Conservation (phyloP, 306 rosid species). For the Cucurbita argyrosperma region DNA sequence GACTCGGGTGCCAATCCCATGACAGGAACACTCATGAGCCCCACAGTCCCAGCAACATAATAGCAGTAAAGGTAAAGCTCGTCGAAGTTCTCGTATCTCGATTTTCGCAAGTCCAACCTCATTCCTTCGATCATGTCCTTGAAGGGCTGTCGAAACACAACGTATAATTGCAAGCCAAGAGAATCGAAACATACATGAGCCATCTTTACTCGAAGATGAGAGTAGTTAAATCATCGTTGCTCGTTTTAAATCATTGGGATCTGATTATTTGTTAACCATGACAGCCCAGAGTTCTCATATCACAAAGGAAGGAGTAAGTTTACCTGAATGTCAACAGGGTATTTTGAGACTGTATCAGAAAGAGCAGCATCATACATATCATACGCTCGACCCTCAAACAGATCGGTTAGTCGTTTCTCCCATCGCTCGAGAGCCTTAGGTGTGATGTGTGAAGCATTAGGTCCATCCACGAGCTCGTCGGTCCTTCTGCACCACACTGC, state of each 20-base stretch:
- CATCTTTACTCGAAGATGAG: no score
- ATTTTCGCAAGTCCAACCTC: slow-evolving; percentile 74
- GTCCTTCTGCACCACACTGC: slow-evolving; percentile 98
- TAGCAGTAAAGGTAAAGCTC: slow-evolving; percentile 94
- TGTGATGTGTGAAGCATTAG: slow-evolving; percentile 86
- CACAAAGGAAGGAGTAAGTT: background rate
- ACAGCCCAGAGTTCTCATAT: background rate
- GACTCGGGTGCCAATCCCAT: slow-evolving; percentile 82
- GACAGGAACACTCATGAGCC: slow-evolving; percentile 98
- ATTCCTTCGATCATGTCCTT: slow-evolving; percentile 96
- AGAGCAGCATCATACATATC: slow-evolving; percentile 97
- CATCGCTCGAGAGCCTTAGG: slow-evolving; percentile 90
- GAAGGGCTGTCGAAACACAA: slow-evolving; percentile 46
- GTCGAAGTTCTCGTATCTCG: slow-evolving; percentile 75
- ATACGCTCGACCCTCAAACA: slow-evolving; percentile 66
- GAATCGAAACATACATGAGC: background rate
- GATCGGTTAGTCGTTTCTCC: slow-evolving; percentile 59
- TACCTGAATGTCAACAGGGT: slow-evolving; percentile 91
- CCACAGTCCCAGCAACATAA: slow-evolving; percentile 96
- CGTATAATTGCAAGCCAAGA: background rate
- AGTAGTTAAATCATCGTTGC: background rate
- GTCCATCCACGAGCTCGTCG: slow-evolving; percentile 91
- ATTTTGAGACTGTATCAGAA: slow-evolving; percentile 60
- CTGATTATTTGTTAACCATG: background rate
- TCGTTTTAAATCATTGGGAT: background rate